Base-by-base conservation (phyloP, 2,329 filamentous ascomycete genomes). In the Ploettnerulaceae sp. region DNA sequence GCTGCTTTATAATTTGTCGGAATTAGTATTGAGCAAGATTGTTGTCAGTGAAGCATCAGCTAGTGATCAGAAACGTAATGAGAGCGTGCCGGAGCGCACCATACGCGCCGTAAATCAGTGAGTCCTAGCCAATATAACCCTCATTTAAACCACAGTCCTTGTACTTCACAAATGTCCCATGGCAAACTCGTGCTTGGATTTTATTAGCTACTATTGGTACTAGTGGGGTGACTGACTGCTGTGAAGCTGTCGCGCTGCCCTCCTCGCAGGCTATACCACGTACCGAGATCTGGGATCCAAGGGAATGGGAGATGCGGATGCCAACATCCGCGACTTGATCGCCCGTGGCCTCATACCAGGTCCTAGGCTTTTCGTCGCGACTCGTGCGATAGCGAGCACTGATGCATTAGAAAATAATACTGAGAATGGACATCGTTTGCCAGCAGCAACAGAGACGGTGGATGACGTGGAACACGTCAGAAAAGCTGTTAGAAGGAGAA, bases 181-280 rank as follows among this genome's bases (percentile, higher is more conserved):
- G n/a, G n/a, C n/a, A n/a, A n/a, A n/a, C n/a, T n/a, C n/a, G n/a
- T n/a, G n/a, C n/a, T n/a, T n/a, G n/a, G n/a, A n/a, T n/a, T n/a
- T n/a, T n/a, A n/a, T n/a, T n/a, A n/a, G n/a, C n/a, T n/a, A n/a
- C n/a, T n/a, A n/a, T n/a, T n/a, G n/a, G n/a, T n/a, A n/a, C n/a
- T 28, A 28, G 25, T 12, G 7, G 7, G 25, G 7, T 28, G 12
- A 12, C 25, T 28, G 25, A 28, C 25, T 28, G 7, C 25, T 7
- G 12, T 28, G 25, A 28, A 28, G 25, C 25, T 28, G 25, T 28
- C 25, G 25, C 25, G 25, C 25, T 0, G 76, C 74, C 1, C 65
- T 82, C 7, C 62, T 74, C 15, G 74, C 77, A 0, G 78, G 77
- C 5, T 81, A 75, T 64, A 82, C 76, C 0, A 79, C 75, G 2